Conservation (phyloP, 768 basidiomycete species). For the Saitozyma podzolica region DNA sequence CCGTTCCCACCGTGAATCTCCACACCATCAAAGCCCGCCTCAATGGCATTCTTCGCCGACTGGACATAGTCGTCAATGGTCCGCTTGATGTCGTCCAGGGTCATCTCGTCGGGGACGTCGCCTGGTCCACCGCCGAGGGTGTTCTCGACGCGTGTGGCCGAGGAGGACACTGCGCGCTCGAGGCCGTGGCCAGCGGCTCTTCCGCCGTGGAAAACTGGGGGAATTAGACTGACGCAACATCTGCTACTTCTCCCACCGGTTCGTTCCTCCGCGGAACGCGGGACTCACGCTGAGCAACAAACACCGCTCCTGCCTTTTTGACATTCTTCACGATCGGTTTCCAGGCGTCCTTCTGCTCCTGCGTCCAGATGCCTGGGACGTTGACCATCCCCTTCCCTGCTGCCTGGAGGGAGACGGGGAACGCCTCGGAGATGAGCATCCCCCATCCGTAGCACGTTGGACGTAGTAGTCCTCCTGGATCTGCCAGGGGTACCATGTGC, state of each 20-base stretch:
- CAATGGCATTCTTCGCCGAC: conserved; percentile 59
- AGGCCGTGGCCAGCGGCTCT: conserved; percentile 10
- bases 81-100: conserved; percentile 32
- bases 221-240: too few relatives aligned
- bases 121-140: conserved; percentile 11
- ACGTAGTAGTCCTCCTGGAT: conserved; percentile 37
- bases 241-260: too few relatives aligned
- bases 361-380: conserved; percentile 63
- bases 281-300: conserved; percentile 58
- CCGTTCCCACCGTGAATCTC: conserved; percentile 50
- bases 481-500: conserved; percentile 16
- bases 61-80: conserved; percentile 52
- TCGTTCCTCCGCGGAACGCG: background rate
- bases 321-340: conserved; percentile 63
- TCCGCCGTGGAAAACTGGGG: conserved; percentile 19
- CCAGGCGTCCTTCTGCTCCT: conserved; percentile 64
- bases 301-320: conserved; percentile 60
- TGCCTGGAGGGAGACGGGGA: conserved; percentile 27
- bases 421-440: conserved; percentile 51
- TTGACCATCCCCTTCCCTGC: conserved; percentile 32
- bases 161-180: conserved; percentile 5
- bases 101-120: conserved; percentile 28
- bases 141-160: conserved; percentile 16
- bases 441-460: conserved; percentile 50
- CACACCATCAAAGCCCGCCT: conserved; percentile 63